Base-by-base conservation (phyloP, 768 basidiomycete genomes). In the Leccinellum luteum region DNA sequence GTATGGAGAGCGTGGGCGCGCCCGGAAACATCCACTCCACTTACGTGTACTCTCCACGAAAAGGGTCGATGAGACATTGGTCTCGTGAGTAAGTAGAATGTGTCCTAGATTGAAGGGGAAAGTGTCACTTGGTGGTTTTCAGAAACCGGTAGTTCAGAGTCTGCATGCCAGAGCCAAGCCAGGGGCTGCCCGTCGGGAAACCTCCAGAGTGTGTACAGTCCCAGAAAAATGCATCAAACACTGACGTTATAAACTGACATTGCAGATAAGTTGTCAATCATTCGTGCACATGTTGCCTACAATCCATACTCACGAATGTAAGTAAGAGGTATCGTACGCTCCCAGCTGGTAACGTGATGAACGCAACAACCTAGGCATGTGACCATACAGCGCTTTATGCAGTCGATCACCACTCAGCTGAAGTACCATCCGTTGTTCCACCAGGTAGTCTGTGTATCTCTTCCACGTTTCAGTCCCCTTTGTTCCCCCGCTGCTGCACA, bases 381-480 rank as follows among this genome's bases (percentile, higher is more conserved):
- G 64, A 6, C 70, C 72, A 30, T 71, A 64, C 30, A 74, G 47
- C 4, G 65, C 78, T 38, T 69, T 70, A 35, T 73, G 71, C 57
- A 85, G 69, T 55, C 73, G 68, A 7, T 77, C 69, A 64, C 63
- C 84, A 72, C 48, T 61, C 30, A 87, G 72, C 41, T 68, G 74
- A 30, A 85, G 65, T 17, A 89, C 86, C 66, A 86, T 68, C 32
- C 76, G 79, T 14, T 76, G 72, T 28, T 81, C 78, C 13, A 71
- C 67, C 65, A 89, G 63, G 69, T 79, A 89, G 52, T 82, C 70
- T 23, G 80, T 80, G 66, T 85, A 89, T 59, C 85, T 75, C 59
- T 74, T 74, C 88, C 87, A 89, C 21, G 82, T 80, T 44, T 75
- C 83, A 10, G 69, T 74, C 5, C 82, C 83, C 63, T 74, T 79